phyloP scores from a whole-genome alignment of 208 protist species.

The Acanthamoeba castellanii region DNA sequence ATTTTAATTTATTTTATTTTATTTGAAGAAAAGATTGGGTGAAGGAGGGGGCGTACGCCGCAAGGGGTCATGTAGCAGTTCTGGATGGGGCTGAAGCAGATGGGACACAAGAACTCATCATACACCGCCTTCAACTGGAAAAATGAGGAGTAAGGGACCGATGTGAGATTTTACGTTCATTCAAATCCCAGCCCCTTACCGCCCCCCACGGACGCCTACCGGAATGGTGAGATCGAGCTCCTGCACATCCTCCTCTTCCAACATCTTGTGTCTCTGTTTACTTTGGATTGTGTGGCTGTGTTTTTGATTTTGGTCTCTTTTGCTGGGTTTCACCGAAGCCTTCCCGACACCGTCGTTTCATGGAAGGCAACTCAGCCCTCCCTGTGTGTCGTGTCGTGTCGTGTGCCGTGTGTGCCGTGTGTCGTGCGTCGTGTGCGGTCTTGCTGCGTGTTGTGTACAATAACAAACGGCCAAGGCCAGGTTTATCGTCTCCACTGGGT shows the following conservation, averaged over 20 bases:
- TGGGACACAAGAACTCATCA: slow-evolving; percentile 68
- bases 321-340: not conserved
- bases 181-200: not conserved
- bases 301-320: not conserved
- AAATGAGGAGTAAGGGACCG: not conserved
- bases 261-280: not conserved
- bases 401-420: not conserved
- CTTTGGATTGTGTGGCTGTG: not conserved
- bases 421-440: not conserved
- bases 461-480: too few species aligned
- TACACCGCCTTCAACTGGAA: slow-evolving; percentile 48
- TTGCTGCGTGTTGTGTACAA: too few species aligned
- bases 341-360: not conserved
- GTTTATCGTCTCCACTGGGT: too few species aligned
- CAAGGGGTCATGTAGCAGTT: slow-evolving; percentile 70
- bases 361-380: not conserved
- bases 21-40: not conserved
- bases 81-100: slow-evolving; percentile 68
- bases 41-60: not conserved
- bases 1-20: too few species aligned
- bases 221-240: slow-evolving; percentile 37
- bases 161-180: not conserved
- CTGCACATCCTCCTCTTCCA: slow-evolving; percentile 27
- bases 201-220: not conserved
- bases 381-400: not conserved